Evolutionary conservation across 1,284 basidiomycete genomes (phyloP).

Genomic region (Ceratobasidium theobromae): DNA sequence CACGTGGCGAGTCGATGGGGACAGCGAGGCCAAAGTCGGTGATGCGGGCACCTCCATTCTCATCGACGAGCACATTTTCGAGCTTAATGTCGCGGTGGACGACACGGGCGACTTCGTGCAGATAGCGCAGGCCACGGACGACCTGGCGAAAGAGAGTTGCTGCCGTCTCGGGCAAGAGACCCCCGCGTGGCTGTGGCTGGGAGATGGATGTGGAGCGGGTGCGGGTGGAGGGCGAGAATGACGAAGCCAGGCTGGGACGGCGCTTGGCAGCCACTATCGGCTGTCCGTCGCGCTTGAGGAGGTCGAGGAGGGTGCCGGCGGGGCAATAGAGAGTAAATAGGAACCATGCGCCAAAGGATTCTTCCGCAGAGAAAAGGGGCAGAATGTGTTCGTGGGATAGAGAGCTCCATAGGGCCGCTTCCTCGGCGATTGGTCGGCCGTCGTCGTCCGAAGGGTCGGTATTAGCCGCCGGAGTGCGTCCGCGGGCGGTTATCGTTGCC

Average conservation of each 20-base stretch:
- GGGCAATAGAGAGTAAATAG: slow-evolving; percentile 83
- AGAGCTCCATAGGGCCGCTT: slow-evolving; percentile 77
- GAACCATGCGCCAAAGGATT: slow-evolving; percentile 71
- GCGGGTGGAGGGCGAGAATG: slow-evolving; percentile 43
- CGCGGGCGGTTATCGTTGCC: slow-evolving; percentile 42
- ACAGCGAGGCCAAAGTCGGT: slow-evolving; percentile 82
- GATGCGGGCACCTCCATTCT: slow-evolving; percentile 76
- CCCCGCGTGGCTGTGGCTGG: slow-evolving; percentile 48
- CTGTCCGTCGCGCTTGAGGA: slow-evolving; percentile 68
- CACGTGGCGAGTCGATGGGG: slow-evolving; percentile 49
- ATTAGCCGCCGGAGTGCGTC: slow-evolving; percentile 40
- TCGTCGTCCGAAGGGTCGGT: slow-evolving; percentile 1
- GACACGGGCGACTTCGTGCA: slow-evolving; percentile 77
- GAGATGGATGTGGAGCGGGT: slow-evolving; percentile 6
- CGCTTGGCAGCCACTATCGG: background rate
- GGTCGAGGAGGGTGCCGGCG: slow-evolving; percentile 83
- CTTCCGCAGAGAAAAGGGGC: slow-evolving; percentile 71
- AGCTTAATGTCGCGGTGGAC: slow-evolving; percentile 95
- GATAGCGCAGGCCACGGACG: slow-evolving; percentile 79
- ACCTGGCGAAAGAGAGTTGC: slow-evolving; percentile 90
- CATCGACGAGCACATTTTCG: slow-evolving; percentile 92
- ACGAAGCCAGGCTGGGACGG: slow-evolving; percentile 15
- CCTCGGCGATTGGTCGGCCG: slow-evolving; percentile 55
- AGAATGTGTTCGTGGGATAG: slow-evolving; percentile 78
- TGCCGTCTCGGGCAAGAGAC: slow-evolving; percentile 63